A percentile compares a stretch with the other conserved stretches of the same genome.
Conservation (phyloP, 176 grass and related monocot genomes). For the Zizania latifolia region DNA sequence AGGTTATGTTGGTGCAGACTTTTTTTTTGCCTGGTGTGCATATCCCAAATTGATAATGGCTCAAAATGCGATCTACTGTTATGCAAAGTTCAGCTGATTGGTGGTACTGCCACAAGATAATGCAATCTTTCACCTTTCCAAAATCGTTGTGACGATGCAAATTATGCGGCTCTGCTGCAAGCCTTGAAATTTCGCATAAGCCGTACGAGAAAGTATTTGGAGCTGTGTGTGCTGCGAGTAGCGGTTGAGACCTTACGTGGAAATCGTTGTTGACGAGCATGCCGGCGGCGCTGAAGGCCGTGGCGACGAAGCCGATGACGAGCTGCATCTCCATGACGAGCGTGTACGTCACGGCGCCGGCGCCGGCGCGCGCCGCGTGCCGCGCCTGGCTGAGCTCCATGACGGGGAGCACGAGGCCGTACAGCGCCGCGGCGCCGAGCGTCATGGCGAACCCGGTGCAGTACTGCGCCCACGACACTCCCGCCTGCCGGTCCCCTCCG, state of each 20-base stretch:
- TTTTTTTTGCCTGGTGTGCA: too few species aligned
- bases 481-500: slow-evolving; percentile 36
- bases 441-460: slow-evolving; percentile 63
- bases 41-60: too few species aligned
- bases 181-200: too few species aligned
- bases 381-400: slow-evolving; percentile 66
- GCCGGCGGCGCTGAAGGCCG: slow-evolving; percentile 47
- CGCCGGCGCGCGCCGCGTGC: slow-evolving; percentile 28
- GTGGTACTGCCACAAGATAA: too few species aligned
- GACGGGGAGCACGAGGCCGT: slow-evolving; percentile 48
- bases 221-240: not conserved
- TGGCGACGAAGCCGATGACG: slow-evolving; percentile 57
- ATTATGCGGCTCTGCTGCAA: too few species aligned
- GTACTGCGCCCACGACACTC: slow-evolving; percentile 50
- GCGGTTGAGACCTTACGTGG: slow-evolving; percentile 32
- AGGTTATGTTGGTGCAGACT: too few species aligned
- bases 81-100: too few species aligned
- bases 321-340: slow-evolving; percentile 87
- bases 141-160: too few species aligned
- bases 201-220: too few species aligned
- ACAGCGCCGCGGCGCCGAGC: slow-evolving; percentile 53
- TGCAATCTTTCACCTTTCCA: too few species aligned
- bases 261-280: slow-evolving; percentile 78
- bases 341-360: slow-evolving; percentile 40
- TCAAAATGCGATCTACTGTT: too few species aligned